Evolutionary conservation across 2,329 filamentous ascomycete species (phyloP), one percentile per base, ranked within the genome.

Genomic region (Apiospora pterosperma): DNA sequence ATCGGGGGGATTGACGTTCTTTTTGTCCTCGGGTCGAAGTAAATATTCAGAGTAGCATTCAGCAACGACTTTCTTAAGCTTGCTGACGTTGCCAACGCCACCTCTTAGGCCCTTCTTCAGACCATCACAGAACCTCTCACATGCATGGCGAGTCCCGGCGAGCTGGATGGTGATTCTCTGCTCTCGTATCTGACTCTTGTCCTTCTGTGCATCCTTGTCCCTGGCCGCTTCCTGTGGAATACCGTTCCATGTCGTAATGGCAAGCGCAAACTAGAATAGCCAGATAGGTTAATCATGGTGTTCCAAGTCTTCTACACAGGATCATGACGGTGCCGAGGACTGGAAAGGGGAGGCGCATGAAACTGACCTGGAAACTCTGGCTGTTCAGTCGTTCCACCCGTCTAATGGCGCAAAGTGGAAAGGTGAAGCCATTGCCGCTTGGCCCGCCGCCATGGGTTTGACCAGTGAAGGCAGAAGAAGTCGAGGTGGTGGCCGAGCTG

Each of bases 71-170:
- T 86, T 85, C 68, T 93, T 92, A 74, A 98, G 85, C 76, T 90
- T 95, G 62, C 90, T 90, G 4, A 97, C 92, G 69, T 93, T 94
- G 67, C 92, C 93, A 73, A 98, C 93, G 16, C 90, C 93, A 65
- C 93, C 90, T 67, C 95, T 86, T 61, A 99, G 81, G 0, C 94
- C 94, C 75, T 91, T 93, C 79, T 98, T 99, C 69, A 99, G 83
- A 6, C 92, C 93, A 79, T 99, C 96, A 76, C 96, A 99, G 80
- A 99, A 99, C 31, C 93, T 86, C 78, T 99, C 96, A 76, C 95
- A 98, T 59, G 92, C 89, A 74, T 91, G 92, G 64, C 95, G 88
- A 74, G 91, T 96, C 34, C 94, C 95, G 34, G 93, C 92, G 60
- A 99, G 88, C 77, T 97, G 92, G 66, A 99, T 87, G 1, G 93